Evolutionary conservation across 345 rosid species (phyloP), one percentile per base, ranked within the genome.

Genomic region (Dimocarpus longan): DNA sequence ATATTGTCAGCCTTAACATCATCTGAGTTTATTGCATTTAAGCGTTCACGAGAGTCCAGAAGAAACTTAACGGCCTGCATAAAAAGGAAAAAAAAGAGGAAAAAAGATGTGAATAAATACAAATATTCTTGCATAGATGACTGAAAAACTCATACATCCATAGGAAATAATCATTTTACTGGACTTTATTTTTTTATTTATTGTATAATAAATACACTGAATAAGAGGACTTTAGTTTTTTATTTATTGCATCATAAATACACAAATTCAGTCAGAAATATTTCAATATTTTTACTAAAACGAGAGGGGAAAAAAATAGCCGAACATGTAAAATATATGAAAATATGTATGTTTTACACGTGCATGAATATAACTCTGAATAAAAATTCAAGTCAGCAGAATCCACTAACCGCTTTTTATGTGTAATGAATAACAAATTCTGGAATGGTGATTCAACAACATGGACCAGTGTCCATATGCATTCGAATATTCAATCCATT

Each of bases 11-110:
- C 74, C 79, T 78, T 80, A 76, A 46, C 56, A 66, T 80, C 77
- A 83, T 78, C 78, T 39, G 88, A 79, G 73, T 85, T 80, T 83
- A 80, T 88, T 19, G 87, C 83, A 57, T 75, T 85, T 75, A 91
- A 75, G 7, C 68, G 83, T 74, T 90, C 92, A 74, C 91, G 93
- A 74, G 91, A 75, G 77, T 84, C 86, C 44, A 92, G 85, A 81
- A 95, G 92, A 76, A 90, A 80, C 83, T 87, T 88, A 86, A 92
- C 95, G 42, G 99, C 99, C 99, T 95, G 87, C 73, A 77, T 75
- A 50, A 74, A 66, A 76, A 70, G 67, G 21, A 80, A 50, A 73
- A 39, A 19, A 52, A 66, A 32, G 56, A 78, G 44, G 44, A 19
- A 57, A 68, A 50, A 24, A 2, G 0, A 42, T 5, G 18, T 52